phyloP scores from a whole-genome alignment of 1,139 yeast species.

The Petasospora fabianii region DNA sequence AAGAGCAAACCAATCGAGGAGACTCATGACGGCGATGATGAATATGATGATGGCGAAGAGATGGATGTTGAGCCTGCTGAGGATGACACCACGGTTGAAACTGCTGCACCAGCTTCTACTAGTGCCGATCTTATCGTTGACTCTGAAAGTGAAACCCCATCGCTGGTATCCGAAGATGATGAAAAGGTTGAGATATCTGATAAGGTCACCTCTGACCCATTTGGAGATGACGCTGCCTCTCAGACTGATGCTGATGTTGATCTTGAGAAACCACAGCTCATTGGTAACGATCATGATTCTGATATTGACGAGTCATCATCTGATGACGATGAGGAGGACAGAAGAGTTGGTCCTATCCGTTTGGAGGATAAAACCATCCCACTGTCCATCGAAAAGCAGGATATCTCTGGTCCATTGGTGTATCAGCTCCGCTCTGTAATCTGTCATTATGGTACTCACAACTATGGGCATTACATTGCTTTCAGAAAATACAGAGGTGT shows the following conservation, averaged over 20 bases:
- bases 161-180: constrained; percentile 3
- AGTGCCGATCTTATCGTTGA: too few species aligned
- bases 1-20: constrained; percentile 36
- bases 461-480: constrained; percentile 92
- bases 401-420: constrained; percentile 39
- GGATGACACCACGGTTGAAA: too few species aligned
- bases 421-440: constrained; percentile 81
- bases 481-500: constrained; percentile 74
- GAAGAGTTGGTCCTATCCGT: too few species aligned
- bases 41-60: constrained; percentile 17
- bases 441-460: constrained; percentile 90
- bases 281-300: neutral
- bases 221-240: neutral
- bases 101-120: too few species aligned
- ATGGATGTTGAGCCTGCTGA: constrained; percentile 1
- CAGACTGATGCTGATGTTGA: neutral
- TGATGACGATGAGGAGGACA: constrained; percentile 3
- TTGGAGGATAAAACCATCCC: constrained; percentile 7
- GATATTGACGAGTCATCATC: neutral
- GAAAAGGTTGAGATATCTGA: neutral
- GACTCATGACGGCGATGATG: constrained; percentile 16
- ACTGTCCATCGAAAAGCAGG: constrained; percentile 21
- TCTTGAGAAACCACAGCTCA: neutral
- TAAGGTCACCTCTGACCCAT: neutral
- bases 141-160: constrained; percentile 3